Percentiles rank a stretch among this genome's conserved stretches.
Evolutionary conservation across 2,329 filamentous ascomycete genomes (phyloP).

Genomic region (Cladobotryum mycophilum): DNA sequence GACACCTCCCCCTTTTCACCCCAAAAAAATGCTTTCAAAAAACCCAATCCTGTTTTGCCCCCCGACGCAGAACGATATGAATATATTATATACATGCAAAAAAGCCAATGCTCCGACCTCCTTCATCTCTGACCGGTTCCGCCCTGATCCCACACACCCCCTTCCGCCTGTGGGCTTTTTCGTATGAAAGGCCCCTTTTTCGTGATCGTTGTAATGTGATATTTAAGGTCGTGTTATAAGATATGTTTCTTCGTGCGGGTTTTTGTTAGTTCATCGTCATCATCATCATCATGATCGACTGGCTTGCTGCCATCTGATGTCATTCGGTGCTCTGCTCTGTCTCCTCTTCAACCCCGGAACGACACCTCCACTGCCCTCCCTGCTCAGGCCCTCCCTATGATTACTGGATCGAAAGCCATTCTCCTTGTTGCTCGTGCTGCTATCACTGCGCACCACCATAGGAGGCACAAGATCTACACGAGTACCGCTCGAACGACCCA

Average conservation of each 20-base stretch:
- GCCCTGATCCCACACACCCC: too few species aligned
- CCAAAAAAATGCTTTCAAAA: too few species aligned
- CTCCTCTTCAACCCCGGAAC: slow-evolving; percentile 8
- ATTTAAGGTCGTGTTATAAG: not conserved
- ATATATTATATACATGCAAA: too few species aligned
- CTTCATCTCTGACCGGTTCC: too few species aligned
- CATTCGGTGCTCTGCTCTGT: slow-evolving; percentile 1
- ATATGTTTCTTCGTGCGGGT: not conserved
- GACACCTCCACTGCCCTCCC: not conserved
- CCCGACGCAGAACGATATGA: too few species aligned
- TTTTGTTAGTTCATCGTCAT: not conserved
- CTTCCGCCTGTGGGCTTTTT: too few species aligned
- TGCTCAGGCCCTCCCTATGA: slow-evolving; percentile 10
- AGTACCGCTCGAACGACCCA: slow-evolving; percentile 13
- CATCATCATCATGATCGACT: not conserved
- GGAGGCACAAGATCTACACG: slow-evolving; percentile 17
- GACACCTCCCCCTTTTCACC: too few species aligned
- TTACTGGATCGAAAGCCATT: slow-evolving; percentile 21
- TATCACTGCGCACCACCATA: slow-evolving; percentile 32
- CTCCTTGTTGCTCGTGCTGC: slow-evolving; percentile 35
- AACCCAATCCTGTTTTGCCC: too few species aligned
- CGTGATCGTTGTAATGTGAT: not conserved
- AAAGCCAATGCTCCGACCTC: too few species aligned
- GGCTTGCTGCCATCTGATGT: slow-evolving; percentile 6
- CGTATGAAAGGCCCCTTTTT: not conserved